Evolutionary conservation across 768 basidiomycete species (phyloP).

Genomic region (Auriculariales sp.): DNA sequence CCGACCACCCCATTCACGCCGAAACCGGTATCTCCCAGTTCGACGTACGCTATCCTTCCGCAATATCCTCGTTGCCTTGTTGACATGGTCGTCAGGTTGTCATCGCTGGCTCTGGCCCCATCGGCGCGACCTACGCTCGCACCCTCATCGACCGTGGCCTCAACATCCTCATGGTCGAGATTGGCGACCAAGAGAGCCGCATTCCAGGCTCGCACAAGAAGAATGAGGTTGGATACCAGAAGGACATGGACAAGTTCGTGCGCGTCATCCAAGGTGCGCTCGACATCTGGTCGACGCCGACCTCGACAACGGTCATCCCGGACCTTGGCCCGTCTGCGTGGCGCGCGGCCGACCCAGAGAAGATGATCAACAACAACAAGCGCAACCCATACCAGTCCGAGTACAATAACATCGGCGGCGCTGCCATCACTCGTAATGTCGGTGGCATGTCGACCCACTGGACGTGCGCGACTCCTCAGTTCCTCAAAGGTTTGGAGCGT

Average conservation of each 20-base stretch:
- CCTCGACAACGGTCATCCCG: slow-evolving; percentile 1
- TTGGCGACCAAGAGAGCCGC: slow-evolving; percentile 7
- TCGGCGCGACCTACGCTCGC: slow-evolving; percentile 16
- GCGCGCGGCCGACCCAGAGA: slow-evolving; percentile 1
- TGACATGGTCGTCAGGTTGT: slow-evolving; percentile 10
- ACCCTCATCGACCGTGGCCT: slow-evolving; percentile 11
- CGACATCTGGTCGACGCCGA: slow-evolving; percentile 9
- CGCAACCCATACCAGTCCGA: slow-evolving; percentile 9
- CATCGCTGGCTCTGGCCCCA: slow-evolving; percentile 19
- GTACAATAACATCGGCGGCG: slow-evolving; percentile 10
- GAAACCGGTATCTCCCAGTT: neutral
- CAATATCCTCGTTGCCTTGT: neutral
- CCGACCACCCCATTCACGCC: neutral
- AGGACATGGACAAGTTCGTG: slow-evolving; percentile 9
- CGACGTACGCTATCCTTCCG: neutral
- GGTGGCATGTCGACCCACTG: slow-evolving; percentile 15
- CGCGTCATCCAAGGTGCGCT: slow-evolving; percentile 9
- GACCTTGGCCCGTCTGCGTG: slow-evolving; percentile 9
- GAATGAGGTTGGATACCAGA: slow-evolving; percentile 20
- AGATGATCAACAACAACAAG: slow-evolving; percentile 1
- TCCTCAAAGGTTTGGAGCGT: slow-evolving; percentile 7
- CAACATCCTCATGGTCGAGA: slow-evolving; percentile 10
- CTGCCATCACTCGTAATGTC: slow-evolving; percentile 14
- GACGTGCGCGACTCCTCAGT: slow-evolving; percentile 12
- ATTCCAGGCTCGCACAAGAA: slow-evolving; percentile 16